Evolutionary conservation across 1,284 basidiomycete species (phyloP), one percentile per base, ranked within the genome.

Genomic region (Ceratorhiza oryzae-sativae): DNA sequence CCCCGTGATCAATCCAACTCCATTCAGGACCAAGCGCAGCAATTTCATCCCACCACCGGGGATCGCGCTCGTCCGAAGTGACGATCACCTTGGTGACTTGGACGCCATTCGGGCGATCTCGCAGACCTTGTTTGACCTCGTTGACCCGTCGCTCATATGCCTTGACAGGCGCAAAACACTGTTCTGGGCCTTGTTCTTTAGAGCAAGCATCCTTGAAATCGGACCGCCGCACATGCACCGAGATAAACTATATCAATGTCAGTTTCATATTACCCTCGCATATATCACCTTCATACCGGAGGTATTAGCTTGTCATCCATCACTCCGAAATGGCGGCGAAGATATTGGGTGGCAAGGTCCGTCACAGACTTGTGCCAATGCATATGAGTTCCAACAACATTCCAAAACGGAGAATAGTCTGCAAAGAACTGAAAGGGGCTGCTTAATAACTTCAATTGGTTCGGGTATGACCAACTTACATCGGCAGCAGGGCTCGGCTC

Each of bases 61-160:
- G 78, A 77, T 91, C 84, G 65, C 79, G 76, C 79, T 92, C 90
- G 77, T 92, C 90, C 73, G 88, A 90, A 13, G 89, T 91, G 82
- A 92, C 85, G 71, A 92, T 82, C 49, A 92, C 87, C 75, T 86
- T 85, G 2, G 75, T 79, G 15, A 87, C 84, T 15, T 78, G 79
- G 20, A 88, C 78, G 0, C 86, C 86, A 74, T 86, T 85, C 0
- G 72, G 56, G 0, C 55, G 72, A 18, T 48, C 78, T 49, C 80
- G 76, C 36, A 90, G 79, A 72, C 88, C 85, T 4, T 83, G 81
- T 74, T 87, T 85, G 2, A 91, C 84, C 77, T 90, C 88, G 20
- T 84, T 80, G 3, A 91, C 88, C 51, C 86, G 84, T 63, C 85
- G 83, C 18, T 81, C 84, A 76, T 89, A 87, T 58, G 84, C 85